These are phyloP conservation scores for Avena eriantha DNA, from an alignment of 176 grass and related monocot species.

Conservation along the genomic window DNA sequence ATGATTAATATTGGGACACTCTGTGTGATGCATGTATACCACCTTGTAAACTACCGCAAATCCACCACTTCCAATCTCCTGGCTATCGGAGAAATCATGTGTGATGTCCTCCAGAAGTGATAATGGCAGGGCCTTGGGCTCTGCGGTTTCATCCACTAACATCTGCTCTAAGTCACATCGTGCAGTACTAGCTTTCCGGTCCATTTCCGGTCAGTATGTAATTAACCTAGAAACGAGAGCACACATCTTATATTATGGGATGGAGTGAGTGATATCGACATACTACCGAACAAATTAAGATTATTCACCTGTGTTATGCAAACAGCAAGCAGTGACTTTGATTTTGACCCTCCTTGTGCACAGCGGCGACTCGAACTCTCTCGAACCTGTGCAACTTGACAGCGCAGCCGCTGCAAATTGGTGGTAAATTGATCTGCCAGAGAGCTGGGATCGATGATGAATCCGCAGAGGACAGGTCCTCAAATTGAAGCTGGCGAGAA, in stretches of 20 bases:
- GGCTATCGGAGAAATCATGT: neutral
- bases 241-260: too few species aligned
- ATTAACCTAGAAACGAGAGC: neutral
- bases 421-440: neutral
- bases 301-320: neutral
- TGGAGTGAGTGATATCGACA: neutral
- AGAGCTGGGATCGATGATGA: neutral
- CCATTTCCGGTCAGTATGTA: slow-evolving; percentile 2
- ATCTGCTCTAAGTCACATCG: neutral
- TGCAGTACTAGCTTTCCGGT: neutral
- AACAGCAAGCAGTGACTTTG: too few species aligned
- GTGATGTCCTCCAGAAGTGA: neutral
- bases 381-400: too few species aligned
- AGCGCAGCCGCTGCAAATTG: neutral
- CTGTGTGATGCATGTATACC: neutral
- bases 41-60: neutral
- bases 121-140: neutral
- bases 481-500: neutral
- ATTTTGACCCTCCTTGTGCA: too few species aligned
- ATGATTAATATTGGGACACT: neutral
- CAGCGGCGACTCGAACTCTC: too few species aligned
- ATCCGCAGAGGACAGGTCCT: neutral
- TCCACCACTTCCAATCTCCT: neutral
- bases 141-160: neutral
- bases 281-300: neutral